Evolutionary conservation across 2,329 filamentous ascomycete species (phyloP).

Genomic region (Diplodia corticola): DNA sequence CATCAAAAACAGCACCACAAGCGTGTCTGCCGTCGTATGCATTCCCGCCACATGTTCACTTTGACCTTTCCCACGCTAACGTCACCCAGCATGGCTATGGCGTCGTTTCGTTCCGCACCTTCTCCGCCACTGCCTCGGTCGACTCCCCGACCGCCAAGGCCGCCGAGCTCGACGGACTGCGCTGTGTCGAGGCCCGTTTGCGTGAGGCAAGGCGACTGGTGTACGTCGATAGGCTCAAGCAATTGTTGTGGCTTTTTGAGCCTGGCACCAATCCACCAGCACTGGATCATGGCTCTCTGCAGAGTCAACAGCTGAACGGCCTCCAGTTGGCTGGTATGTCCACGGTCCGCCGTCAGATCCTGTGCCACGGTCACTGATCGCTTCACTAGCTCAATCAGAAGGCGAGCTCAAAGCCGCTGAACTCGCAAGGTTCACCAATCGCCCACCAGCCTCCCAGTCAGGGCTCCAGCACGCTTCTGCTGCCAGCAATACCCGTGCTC

Average conservation of each 20-base stretch:
- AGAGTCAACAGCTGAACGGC: slow-evolving; percentile 18
- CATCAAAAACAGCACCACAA: slow-evolving; percentile 20
- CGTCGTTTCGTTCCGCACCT: slow-evolving; percentile 16
- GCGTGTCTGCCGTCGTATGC: slow-evolving; percentile 20
- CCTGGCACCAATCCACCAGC: slow-evolving; percentile 8
- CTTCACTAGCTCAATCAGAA: slow-evolving; percentile 30
- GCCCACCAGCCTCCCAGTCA: slow-evolving; percentile 28
- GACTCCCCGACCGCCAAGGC: not conserved
- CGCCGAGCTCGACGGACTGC: slow-evolving; percentile 4
- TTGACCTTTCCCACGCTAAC: not conserved
- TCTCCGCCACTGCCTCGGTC: not conserved
- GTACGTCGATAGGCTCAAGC: slow-evolving; percentile 14
- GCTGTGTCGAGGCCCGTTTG: slow-evolving; percentile 19
- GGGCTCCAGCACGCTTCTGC: slow-evolving; percentile 22
- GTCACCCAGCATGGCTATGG: slow-evolving; percentile 3
- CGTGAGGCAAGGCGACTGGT: slow-evolving; percentile 18
- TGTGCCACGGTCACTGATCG: slow-evolving; percentile 27
- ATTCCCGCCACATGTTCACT: not conserved
- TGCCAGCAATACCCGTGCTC: slow-evolving; percentile 13
- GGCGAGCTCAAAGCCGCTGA: slow-evolving; percentile 38
- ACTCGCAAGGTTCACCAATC: slow-evolving; percentile 34
- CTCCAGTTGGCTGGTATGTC: slow-evolving; percentile 3
- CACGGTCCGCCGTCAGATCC: not conserved
- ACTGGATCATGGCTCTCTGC: slow-evolving; percentile 17
- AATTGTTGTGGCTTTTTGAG: slow-evolving; percentile 23